phyloP scores from a whole-genome alignment of 108 stramenopile species.

The Cyclotella atomus region DNA sequence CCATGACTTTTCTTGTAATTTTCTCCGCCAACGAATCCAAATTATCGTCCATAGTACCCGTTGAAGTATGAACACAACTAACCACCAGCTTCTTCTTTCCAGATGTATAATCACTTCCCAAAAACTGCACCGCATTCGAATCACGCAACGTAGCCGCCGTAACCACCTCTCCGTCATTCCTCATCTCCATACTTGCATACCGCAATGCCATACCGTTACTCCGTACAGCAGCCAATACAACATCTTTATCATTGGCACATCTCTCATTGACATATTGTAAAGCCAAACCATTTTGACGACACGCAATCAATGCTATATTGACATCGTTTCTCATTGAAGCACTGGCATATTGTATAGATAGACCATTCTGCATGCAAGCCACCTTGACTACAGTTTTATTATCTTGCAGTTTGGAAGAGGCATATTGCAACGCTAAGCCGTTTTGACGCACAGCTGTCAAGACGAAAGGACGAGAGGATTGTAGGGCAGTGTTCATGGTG shows the following conservation, averaged over 20 bases:
- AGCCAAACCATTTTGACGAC: conserved; percentile 30
- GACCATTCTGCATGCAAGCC: conserved; percentile 37
- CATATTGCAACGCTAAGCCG: conserved; percentile 37
- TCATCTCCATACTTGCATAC: conserved; percentile 11
- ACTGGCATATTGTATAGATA: conserved; percentile 45
- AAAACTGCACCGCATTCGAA: not conserved
- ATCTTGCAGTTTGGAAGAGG: conserved; percentile 38
- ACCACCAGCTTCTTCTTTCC: not conserved
- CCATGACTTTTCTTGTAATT: not conserved
- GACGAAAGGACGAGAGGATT: not conserved
- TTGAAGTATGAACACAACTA: not conserved
- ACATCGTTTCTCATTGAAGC: conserved; percentile 34
- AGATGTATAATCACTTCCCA: not conserved
- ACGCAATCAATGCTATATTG: conserved; percentile 35
- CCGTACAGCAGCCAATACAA: conserved; percentile 47
- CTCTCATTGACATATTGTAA: conserved; percentile 32
- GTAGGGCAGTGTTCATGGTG: not conserved
- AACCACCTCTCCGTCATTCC: conserved; percentile 18
- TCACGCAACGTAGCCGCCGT: conserved; percentile 6
- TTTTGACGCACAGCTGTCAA: conserved; percentile 9
- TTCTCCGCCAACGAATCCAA: not conserved
- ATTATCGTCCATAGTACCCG: not conserved
- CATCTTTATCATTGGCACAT: conserved; percentile 28
- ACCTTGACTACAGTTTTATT: conserved; percentile 41
- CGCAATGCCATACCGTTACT: conserved; percentile 24